These are phyloP conservation scores for Rhodotorula sp. DNA, from an alignment of 1,284 basidiomycete genomes.

Conservation along the genomic window DNA sequence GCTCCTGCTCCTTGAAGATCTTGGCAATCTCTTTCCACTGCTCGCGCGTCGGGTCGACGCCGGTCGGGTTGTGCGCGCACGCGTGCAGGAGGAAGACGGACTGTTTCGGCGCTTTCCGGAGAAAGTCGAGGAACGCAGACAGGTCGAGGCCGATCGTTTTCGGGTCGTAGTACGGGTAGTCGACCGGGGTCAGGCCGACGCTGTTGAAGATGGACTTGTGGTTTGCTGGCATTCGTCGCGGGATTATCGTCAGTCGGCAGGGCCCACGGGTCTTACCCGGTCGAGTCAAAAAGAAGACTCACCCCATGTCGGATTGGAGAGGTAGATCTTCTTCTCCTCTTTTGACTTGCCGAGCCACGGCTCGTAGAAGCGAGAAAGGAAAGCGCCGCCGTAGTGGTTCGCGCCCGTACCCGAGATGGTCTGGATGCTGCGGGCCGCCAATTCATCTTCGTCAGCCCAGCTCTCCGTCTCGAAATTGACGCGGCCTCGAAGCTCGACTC, in stretches of 20 bases:
- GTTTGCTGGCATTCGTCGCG: no score
- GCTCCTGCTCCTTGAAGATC: constrained; percentile 69
- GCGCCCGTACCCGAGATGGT: constrained; percentile 95
- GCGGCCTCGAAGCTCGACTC: constrained; percentile 15
- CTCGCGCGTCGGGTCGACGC: constrained; percentile 84
- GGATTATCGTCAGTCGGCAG: no score
- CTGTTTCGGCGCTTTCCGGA: constrained; percentile 64
- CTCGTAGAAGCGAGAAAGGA: constrained; percentile 79
- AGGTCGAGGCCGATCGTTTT: constrained; percentile 86
- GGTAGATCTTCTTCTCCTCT: constrained; percentile 62
- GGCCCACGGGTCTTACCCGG: no score
- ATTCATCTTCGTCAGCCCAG: no score
- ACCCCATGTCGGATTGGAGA: constrained; percentile 95
- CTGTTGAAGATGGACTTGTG: constrained; percentile 86
- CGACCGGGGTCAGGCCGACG: constrained; percentile 72
- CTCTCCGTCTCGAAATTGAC: no score
- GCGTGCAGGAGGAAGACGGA: constrained; percentile 81
- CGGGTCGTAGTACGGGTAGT: constrained; percentile 88
- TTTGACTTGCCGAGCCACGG: constrained; percentile 58
- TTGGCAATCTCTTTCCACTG: constrained; percentile 84
- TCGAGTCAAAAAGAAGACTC: constrained; percentile 44
- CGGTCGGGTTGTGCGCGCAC: constrained; percentile 94
- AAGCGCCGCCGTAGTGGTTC: constrained; percentile 85
- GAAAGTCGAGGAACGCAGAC: constrained; percentile 64
- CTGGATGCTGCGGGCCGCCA: constrained; percentile 61